Conservation (phyloP, 176 grass and related monocot species). For the Poa pratensis region DNA sequence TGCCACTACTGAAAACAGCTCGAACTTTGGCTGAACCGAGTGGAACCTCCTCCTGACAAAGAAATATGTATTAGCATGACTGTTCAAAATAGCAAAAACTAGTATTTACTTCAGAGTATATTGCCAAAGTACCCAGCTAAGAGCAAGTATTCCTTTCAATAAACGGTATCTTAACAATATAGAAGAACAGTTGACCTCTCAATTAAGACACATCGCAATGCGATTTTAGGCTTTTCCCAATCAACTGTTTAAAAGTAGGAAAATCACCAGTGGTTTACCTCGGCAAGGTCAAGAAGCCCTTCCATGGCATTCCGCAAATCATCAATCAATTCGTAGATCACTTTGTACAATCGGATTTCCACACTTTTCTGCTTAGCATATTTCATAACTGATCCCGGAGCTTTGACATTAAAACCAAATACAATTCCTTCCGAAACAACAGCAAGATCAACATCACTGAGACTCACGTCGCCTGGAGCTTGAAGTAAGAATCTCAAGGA, state of each 20-base stretch:
- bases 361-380: slow-evolving; percentile 93
- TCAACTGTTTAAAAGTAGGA: slow-evolving; percentile 21
- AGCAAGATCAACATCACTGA: slow-evolving; percentile 89
- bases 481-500: slow-evolving; percentile 89
- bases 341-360: slow-evolving; percentile 86
- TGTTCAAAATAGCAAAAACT: slow-evolving; percentile 5
- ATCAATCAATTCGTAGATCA: slow-evolving; percentile 97
- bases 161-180: not conserved
- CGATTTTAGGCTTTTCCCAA: not conserved
- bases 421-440: slow-evolving; percentile 86
- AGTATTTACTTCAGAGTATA: slow-evolving; percentile 24
- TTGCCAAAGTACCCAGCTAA: slow-evolving; percentile 3
- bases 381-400: slow-evolving; percentile 78
- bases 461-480: slow-evolving; percentile 84
- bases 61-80: slow-evolving; percentile 26
- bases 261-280: slow-evolving; percentile 58
- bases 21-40: slow-evolving; percentile 84
- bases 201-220: not conserved
- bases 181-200: slow-evolving; percentile 17
- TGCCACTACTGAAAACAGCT: slow-evolving; percentile 94
- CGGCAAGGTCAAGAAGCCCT: slow-evolving; percentile 88
- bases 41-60: slow-evolving; percentile 79
- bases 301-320: slow-evolving; percentile 97
- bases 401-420: slow-evolving; percentile 94
- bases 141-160: not conserved